Evolutionary conservation across 169 alveolate genomes (phyloP), one percentile per base, ranked within the genome.

Genomic region (Plasmodium cynomolgi): DNA sequence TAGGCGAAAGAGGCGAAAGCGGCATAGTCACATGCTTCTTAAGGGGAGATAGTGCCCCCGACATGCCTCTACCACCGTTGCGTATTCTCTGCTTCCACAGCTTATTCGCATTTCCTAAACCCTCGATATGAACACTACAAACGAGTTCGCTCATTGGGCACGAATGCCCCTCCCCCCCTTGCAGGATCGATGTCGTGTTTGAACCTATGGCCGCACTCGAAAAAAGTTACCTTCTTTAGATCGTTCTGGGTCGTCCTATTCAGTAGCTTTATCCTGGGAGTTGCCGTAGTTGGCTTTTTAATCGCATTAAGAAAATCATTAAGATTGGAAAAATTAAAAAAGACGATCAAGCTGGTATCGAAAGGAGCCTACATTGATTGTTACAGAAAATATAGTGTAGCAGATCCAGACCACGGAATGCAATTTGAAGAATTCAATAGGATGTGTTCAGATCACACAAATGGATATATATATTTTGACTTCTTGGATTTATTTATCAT

Each of bases 381-480:
- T 41, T 97, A 97, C 94, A 92, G 98, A 81, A 97, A 97, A 83
- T 97, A 97, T 79, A 98, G 98, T 34, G 93, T 96, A 80, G 97
- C 98, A 13, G 99, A 97, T 92, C 98, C 98, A 17, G 98, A 96
- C 47, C 98, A 97, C 71, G 99, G 99, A 62, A 97, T 97, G 99
- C 99, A 97, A 93, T 96, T 97, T 84, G 96, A 97, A 94, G 99
- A 97, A 92, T 97, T 97, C 86, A 97, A 97, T 84, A 88, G 99
- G 47, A 96, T 97, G 96, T 96, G 98, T 80, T 97, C 99, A 3
- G 99, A 97, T 86, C 97, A 95, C 90, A 97, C 99, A 3, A 96
- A 96, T 34, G 99, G 99, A 37, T 92, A 96, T 58, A 96, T 96
- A 68, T 98, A 97, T 84, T 97, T 97, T 94, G 98, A 96, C 92